Evolutionary conservation across 169 alveolate genomes (phyloP), one percentile per base, ranked within the genome.

Genomic region (Sarcocystis neurona): DNA sequence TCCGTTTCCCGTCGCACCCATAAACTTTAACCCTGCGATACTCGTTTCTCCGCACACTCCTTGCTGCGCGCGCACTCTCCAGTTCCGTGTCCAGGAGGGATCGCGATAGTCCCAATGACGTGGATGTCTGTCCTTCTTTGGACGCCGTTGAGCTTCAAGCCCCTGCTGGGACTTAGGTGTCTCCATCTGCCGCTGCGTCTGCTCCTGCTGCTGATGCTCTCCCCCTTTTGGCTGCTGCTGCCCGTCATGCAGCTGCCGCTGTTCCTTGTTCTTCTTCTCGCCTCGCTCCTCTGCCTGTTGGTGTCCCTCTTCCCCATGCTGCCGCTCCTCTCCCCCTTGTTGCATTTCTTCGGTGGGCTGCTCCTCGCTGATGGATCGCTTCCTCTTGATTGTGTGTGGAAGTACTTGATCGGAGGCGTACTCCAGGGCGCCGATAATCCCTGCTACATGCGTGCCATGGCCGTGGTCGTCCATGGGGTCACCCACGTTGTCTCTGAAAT

Each of bases 361-460:
- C 91, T 48, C 93, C 79, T 47, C 37, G 75, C 93, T 86, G 70
- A 48, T 91, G 84, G 48, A 90, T 89, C 37, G 92, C 93, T 34
- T 89, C 50, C 39, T 80, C 92, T 63, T 91, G n/a, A n/a, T n/a
- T n/a, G n/a, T n/a, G n/a, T n/a, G n/a, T n/a, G n/a, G 92, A 15
- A 91, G 58, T 78, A 84, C 84, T 70, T 93, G 91, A 72, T 93
- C 91, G n/a, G n/a, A n/a, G n/a, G n/a, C n/a, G n/a, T n/a, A n/a
- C 41, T 92, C 90, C 58, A 75, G 79, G 43, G 96, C 95, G 30
- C 94, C 95, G 47, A 94, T 91, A 53, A 93, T 93, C n/a, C 96
- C 96, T 8, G 96, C 96, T 75, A 93, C 93, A 39, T 91, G 94
- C 6, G 96, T 93, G 37, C 96, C 96, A 53, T 93, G 96, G n/a